Percentiles rank a stretch among this genome's conserved stretches.
Evolutionary conservation across 108 stramenopile species (phyloP).

Genomic region (Aureococcus anophagefferens): DNA sequence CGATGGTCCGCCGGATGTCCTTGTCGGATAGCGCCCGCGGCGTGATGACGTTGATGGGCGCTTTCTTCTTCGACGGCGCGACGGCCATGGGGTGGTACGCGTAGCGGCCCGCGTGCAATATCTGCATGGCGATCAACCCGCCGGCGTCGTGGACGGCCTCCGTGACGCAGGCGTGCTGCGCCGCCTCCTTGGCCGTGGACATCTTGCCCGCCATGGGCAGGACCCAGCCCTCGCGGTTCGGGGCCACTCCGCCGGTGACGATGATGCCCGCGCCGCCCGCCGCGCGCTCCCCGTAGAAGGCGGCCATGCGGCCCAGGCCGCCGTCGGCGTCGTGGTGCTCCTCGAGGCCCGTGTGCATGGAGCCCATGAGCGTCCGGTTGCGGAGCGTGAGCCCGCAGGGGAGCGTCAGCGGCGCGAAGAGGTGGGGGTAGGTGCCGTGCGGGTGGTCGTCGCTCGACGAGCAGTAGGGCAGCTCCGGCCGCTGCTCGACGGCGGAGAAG

Average conservation of each 20-base stretch:
- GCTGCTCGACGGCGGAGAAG: too few species aligned
- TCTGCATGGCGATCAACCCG: conserved; percentile 11
- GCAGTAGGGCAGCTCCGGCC: too few species aligned
- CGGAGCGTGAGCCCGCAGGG: conserved; percentile 27
- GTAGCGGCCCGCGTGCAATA: conserved; percentile 65
- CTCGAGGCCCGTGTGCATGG: conserved; percentile 91
- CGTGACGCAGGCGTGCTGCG: not conserved
- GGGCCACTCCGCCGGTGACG: conserved; percentile 95
- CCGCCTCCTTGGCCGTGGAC: conserved; percentile 48
- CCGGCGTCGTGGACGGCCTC: not conserved
- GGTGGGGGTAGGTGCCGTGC: not conserved
- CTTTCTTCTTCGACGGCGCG: conserved; percentile 66
- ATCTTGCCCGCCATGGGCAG: conserved; percentile 83
- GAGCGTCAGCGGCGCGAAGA: not conserved
- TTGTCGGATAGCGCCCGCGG: conserved; percentile 59
- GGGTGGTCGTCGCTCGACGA: not conserved
- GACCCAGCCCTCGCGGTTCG: conserved; percentile 81
- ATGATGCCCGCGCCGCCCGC: conserved; percentile 82
- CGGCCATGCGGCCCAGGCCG: conserved; percentile 73
- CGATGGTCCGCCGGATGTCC: conserved; percentile 66
- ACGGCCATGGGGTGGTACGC: conserved; percentile 88
- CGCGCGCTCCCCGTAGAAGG: conserved; percentile 82
- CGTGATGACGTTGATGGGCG: conserved; percentile 73
- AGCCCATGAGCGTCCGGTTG: conserved; percentile 88
- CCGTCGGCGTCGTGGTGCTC: conserved; percentile 51